Conservation (phyloP, 345 rosid genomes). For the Melaleuca quinquenervia region DNA sequence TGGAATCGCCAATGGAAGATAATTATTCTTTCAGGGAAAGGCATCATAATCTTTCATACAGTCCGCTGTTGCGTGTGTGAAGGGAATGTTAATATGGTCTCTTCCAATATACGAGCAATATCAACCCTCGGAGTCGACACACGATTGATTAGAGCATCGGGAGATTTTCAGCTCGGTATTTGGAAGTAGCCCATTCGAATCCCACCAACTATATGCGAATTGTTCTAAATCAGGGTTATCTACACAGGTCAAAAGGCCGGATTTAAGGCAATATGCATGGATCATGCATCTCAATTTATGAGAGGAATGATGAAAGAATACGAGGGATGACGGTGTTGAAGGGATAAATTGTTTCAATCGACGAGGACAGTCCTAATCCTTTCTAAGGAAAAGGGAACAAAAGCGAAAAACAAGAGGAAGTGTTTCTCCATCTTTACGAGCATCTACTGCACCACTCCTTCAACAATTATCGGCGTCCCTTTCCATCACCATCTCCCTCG, state of each 20-base stretch:
- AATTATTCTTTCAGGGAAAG: neutral
- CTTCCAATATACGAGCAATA: neutral
- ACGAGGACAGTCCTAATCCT: neutral
- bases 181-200: rapidly evolving
- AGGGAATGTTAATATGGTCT: neutral
- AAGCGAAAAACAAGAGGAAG: neutral
- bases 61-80: neutral
- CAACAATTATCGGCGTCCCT: neutral
- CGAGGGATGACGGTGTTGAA: neutral
- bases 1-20: neutral
- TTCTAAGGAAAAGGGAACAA: neutral
- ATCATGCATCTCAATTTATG: neutral
- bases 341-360: neutral
- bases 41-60: neutral
- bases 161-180: rapidly evolving
- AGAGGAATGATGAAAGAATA: neutral
- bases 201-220: rapidly evolving
- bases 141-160: rapidly evolving
- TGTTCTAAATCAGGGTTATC: rapidly evolving
- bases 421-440: neutral
- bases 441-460: neutral
- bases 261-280: neutral
- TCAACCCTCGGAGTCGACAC: neutral
- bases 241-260: rapidly evolving
- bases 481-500: neutral